phyloP scores from a whole-genome alignment of 805 yeast genomes.

The Maudiozyma saulgeensis region DNA sequence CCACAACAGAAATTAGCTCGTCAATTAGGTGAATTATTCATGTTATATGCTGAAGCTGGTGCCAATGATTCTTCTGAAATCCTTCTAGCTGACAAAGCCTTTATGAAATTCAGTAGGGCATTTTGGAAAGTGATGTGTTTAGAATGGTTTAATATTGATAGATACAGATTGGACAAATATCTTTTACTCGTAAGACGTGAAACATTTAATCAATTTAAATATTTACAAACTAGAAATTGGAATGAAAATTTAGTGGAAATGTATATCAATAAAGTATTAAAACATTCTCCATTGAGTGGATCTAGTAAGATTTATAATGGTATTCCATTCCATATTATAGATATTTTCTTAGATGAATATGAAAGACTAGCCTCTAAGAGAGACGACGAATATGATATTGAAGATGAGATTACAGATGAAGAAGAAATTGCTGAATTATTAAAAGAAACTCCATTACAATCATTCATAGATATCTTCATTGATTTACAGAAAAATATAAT shows the following conservation, averaged over 20 bases:
- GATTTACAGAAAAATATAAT: slow-evolving; percentile 38
- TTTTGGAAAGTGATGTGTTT: slow-evolving; percentile 72
- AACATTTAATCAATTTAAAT: slow-evolving; percentile 51
- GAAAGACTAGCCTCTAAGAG: slow-evolving; percentile 52
- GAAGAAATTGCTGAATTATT: slow-evolving; percentile 28
- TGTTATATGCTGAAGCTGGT: slow-evolving; percentile 19
- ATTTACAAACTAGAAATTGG: slow-evolving; percentile 49
- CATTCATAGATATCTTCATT: slow-evolving; percentile 52
- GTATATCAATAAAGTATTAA: slow-evolving; percentile 38
- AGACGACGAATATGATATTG: slow-evolving; percentile 38
- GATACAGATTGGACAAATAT: slow-evolving; percentile 78
- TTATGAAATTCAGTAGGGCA: slow-evolving; percentile 51
- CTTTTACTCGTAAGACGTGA: slow-evolving; percentile 72
- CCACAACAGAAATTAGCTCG: slow-evolving; percentile 83
- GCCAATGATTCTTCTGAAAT: slow-evolving; percentile 20
- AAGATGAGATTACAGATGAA: slow-evolving; percentile 34
- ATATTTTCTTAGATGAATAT: slow-evolving; percentile 76
- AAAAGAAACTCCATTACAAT: slow-evolving; percentile 41
- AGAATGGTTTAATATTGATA: slow-evolving; percentile 82
- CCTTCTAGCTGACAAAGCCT: slow-evolving; percentile 23
- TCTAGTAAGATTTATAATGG: slow-evolving; percentile 57
- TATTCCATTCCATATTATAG: slow-evolving; percentile 75
- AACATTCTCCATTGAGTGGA: slow-evolving; percentile 45
- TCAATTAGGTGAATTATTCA: slow-evolving; percentile 47
- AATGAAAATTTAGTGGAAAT: slow-evolving; percentile 35